Evolutionary conservation across 768 basidiomycete genomes (phyloP), one percentile per base, ranked within the genome.

Genomic region (Xanthoconium purpureum): DNA sequence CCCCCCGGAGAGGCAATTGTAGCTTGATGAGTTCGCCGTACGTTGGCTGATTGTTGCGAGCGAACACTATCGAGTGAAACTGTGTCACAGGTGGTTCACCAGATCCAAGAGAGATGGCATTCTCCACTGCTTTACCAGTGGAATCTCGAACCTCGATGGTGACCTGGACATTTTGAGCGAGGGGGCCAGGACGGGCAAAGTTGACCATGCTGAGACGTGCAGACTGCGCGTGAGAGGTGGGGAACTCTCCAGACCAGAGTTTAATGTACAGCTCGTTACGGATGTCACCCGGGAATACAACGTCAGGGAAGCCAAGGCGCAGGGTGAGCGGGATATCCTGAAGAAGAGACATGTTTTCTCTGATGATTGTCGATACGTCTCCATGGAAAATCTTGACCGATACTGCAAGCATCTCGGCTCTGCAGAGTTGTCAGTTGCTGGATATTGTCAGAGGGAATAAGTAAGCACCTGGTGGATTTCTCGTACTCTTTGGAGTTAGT

Each of bases 211-310:
- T 81, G 30, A 76, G 72, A 43, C 87, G 87, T 4, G 87, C 71
- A 39, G 84, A 77, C 29, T 74, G 73, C 40, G 70, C 72, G 56
- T 82, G 80, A 4, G 81, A 77, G 0, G 82, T 74, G 3, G 79
- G 73, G 67, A 98, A 98, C 59, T 94, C 89, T 38, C 92, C 96
- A 53, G 86, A 88, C 94, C 94, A 98, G 0, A 98, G 81, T 71
- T 97, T 97, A 75, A 98, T 82, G 71, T 98, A 98, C 13, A 98
- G 79, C 61, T 98, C 96, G 65, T 98, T 98, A 15, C 96, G 85
- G n/a, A 84, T 74, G 58, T 91, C 89, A 8, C 90, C 91, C 4
- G 95, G 95, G 67, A 94, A 94, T 10, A 96, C 94, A 8, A 97
- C 94, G 62, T 98, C 96, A 0, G 96, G 91, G 68, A 98, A 98